phyloP scores from a whole-genome alignment of 345 rosid genomes.

The Populus euphratica region DNA sequence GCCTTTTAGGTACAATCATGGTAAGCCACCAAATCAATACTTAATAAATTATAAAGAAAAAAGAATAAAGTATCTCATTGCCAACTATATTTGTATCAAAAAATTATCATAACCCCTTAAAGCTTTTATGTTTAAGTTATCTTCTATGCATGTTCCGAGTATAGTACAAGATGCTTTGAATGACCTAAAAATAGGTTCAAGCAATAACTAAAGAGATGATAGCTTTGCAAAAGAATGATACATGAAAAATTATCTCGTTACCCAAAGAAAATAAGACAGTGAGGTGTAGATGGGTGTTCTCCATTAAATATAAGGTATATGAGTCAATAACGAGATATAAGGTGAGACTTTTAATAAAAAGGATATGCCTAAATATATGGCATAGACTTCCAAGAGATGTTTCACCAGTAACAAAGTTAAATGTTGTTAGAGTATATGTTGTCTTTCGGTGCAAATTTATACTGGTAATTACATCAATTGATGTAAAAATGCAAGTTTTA shows the following conservation, averaged over 20 bases:
- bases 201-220: slow-evolving; percentile 1
- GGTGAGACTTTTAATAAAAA: neutral
- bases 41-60: neutral
- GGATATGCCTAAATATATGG: neutral
- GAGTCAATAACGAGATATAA: neutral
- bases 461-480: neutral
- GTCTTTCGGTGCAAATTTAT: neutral
- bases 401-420: neutral
- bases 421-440: neutral
- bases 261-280: neutral
- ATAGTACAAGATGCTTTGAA: neutral
- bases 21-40: neutral
- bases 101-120: neutral
- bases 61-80: neutral
- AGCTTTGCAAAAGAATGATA: neutral
- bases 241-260: neutral
- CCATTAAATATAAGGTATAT: neutral
- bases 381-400: neutral
- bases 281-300: neutral
- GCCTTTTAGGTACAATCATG: neutral
- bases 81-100: neutral
- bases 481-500: neutral
- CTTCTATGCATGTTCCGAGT: neutral
- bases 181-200: neutral
- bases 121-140: neutral